phyloP scores from a whole-genome alignment of 2,329 filamentous ascomycete species.

The Aspergillus ruber region DNA sequence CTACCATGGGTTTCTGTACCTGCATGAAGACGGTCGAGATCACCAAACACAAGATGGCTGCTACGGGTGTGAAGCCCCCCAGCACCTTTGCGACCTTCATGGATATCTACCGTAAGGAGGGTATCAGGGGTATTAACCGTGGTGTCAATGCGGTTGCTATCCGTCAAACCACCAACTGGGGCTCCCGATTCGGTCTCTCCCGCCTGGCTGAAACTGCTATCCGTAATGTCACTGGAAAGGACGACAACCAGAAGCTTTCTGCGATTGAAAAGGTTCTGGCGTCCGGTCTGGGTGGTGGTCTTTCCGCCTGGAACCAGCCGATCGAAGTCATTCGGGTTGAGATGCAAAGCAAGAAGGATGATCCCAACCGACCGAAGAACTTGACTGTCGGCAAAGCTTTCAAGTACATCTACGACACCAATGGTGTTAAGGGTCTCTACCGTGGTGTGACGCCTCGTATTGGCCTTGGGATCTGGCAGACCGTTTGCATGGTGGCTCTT shows the following conservation, averaged over 20 bases:
- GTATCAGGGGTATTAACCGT: conserved; percentile 93
- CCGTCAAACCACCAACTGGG: conserved; percentile 99
- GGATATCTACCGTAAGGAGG: conserved; percentile 92
- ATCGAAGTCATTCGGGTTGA: conserved; percentile 99
- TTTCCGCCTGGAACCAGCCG: conserved; percentile 98
- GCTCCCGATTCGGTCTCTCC: conserved; percentile 87
- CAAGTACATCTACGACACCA: conserved; percentile 81
- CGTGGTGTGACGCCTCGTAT: conserved; percentile 91
- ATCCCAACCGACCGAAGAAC: conserved; percentile 98
- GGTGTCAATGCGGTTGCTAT: conserved; percentile 98
- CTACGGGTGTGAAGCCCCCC: conserved; percentile 73
- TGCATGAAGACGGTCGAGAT: conserved; percentile 99
- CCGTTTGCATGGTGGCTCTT: conserved; percentile 98
- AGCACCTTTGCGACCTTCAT: conserved; percentile 93
- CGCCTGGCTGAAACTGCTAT: conserved; percentile 88
- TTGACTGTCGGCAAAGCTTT: conserved; percentile 84
- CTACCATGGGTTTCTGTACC: conserved; percentile 99
- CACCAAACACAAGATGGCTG: conserved; percentile 92
- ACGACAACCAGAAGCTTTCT: conserved; percentile 68
- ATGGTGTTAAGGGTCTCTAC: conserved; percentile 88
- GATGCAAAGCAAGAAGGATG: conserved; percentile 99
- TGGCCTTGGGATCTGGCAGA: conserved; percentile 96
- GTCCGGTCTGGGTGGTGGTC: conserved; percentile 79
- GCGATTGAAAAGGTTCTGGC: conserved; percentile 84
- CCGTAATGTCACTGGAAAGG: conserved; percentile 70